Percentiles rank a stretch among this genome's conserved stretches.
phyloP scores from a whole-genome alignment of 2,329 filamentous ascomycete genomes.

The Pestalotiopsis sp. region DNA sequence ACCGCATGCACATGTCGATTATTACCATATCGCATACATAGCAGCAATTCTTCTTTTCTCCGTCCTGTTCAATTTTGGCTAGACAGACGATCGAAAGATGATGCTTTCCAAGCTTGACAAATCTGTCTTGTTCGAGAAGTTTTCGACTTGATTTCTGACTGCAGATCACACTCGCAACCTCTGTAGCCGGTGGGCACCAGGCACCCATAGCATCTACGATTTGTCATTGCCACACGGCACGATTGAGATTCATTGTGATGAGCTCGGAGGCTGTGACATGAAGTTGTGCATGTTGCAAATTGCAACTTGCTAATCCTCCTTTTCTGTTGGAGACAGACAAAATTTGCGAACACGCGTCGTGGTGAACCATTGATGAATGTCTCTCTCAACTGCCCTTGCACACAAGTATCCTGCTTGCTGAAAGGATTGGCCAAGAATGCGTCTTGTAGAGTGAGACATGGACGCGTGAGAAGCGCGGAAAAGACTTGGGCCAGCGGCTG shows the following conservation, averaged over 20 bases:
- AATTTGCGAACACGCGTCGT: not conserved
- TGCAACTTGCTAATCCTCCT: not conserved
- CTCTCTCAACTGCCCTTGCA: too few species aligned
- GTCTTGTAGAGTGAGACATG: not conserved
- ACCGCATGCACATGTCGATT: not conserved
- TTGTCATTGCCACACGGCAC: not conserved
- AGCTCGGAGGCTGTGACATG: not conserved
- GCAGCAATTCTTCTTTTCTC: not conserved
- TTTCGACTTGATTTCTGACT: not conserved
- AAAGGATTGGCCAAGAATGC: not conserved
- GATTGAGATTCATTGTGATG: not conserved
- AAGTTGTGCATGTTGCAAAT: not conserved
- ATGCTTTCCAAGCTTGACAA: not conserved
- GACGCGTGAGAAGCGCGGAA: not conserved
- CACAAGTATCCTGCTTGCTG: not conserved
- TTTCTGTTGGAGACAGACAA: not conserved
- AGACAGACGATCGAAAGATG: not conserved
- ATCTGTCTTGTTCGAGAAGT: not conserved
- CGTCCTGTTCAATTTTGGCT: not conserved
- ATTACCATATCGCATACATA: not conserved
- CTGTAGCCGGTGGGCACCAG: not conserved
- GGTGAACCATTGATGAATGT: too few species aligned
- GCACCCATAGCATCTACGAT: not conserved
- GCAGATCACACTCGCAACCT: not conserved
- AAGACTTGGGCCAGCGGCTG: conserved; percentile 4